A percentile compares a stretch with the other conserved stretches of the same genome.
Conservation (phyloP, 169 alveolate genomes). For the Besnoitia besnoiti region DNA sequence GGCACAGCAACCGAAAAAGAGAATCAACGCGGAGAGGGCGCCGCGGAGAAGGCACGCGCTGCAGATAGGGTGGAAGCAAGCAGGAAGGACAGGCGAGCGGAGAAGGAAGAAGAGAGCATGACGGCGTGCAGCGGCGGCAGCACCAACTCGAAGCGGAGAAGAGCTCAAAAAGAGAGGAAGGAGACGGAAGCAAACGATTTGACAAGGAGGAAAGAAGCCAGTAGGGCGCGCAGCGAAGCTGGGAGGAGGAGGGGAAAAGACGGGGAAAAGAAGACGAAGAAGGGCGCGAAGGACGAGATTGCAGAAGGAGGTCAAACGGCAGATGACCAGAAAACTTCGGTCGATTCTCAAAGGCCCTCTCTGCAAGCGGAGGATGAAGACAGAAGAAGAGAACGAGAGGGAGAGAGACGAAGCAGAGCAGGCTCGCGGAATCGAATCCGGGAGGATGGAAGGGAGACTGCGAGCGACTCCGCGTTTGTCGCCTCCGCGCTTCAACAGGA, state of each 20-base stretch:
- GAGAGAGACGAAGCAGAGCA: neutral
- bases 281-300: neutral
- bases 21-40: neutral
- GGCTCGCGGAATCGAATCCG: neutral
- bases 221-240: too few relatives aligned
- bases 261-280: neutral
- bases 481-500: neutral
- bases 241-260: neutral
- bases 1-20: neutral
- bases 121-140: conserved; percentile 22
- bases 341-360: neutral
- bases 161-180: neutral
- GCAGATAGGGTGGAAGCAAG: neutral
- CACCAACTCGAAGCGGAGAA: neutral
- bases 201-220: too few relatives aligned
- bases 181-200: conserved; percentile 46
- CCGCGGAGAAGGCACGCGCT: neutral
- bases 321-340: neutral
- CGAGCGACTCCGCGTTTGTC: neutral
- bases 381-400: neutral
- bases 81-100: neutral
- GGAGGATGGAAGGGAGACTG: conserved; percentile 4
- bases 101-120: conserved; percentile 36
- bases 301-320: neutral
- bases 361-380: neutral